phyloP scores from a whole-genome alignment of 2,329 filamentous ascomycete species.

The Botrytis galanthina region DNA sequence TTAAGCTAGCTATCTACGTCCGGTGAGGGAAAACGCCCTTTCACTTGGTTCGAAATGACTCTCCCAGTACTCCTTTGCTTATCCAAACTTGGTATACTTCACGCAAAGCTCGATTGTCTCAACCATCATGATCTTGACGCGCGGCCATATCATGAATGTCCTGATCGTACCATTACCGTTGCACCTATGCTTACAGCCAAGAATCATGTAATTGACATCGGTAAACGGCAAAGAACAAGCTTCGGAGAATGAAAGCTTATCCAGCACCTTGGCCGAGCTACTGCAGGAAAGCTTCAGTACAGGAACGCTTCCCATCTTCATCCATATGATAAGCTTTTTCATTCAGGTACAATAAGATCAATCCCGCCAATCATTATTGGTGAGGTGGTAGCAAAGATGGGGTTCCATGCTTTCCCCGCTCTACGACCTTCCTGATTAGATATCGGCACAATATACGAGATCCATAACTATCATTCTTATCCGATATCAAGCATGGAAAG shows the following conservation, averaged over 20 bases:
- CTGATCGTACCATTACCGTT: not conserved
- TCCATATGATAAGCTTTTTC: conserved; percentile 11
- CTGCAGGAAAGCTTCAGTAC: not conserved
- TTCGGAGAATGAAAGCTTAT: not conserved
- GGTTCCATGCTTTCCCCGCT: not conserved
- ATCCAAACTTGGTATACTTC: not conserved
- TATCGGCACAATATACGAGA: not conserved
- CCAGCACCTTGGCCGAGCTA: too few species aligned
- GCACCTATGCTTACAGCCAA: not conserved
- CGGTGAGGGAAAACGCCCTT: not conserved
- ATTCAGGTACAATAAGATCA: not conserved
- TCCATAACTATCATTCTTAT: conserved; percentile 14
- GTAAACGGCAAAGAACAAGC: not conserved
- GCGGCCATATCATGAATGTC: not conserved
- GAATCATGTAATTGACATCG: not conserved
- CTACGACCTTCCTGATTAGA: conserved; percentile 16
- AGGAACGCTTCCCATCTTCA: not conserved
- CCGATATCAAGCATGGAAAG: not conserved
- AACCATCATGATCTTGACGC: not conserved
- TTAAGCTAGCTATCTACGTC: not conserved
- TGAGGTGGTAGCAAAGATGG: not conserved
- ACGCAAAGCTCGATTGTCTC: not conserved
- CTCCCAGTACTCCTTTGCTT: not conserved
- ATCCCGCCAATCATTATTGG: not conserved
- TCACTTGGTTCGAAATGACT: not conserved